A percentile compares a stretch with the other conserved stretches of the same genome.
phyloP scores from a whole-genome alignment of 345 rosid species.

The Tarenaya hassleriana region DNA sequence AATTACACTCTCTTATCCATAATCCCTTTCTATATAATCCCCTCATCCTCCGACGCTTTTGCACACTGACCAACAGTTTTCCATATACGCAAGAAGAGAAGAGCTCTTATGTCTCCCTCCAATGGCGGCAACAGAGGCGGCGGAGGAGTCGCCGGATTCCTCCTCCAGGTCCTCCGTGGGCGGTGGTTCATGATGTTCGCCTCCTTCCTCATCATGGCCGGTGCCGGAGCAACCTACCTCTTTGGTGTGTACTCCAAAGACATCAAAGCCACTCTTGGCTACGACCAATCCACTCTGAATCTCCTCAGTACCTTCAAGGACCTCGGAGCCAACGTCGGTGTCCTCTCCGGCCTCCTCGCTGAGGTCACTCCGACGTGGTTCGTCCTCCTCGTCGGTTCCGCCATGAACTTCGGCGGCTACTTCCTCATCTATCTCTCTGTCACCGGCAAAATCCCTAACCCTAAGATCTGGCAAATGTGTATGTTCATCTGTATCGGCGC shows the following conservation, averaged over 20 bases:
- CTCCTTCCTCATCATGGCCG: constrained; percentile 48
- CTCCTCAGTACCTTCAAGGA: constrained; percentile 63
- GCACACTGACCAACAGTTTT: too few relatives aligned
- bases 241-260: constrained; percentile 42
- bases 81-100: too few relatives aligned
- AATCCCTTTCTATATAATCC: too few relatives aligned
- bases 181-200: constrained; percentile 67
- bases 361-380: constrained; percentile 71
- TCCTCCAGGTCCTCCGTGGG: constrained; percentile 35
- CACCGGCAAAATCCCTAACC: constrained; percentile 30
- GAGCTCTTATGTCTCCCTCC: too few relatives aligned
- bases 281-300: constrained; percentile 58
- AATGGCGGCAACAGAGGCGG: not conserved
- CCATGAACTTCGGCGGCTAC: constrained; percentile 54
- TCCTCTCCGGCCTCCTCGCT: constrained; percentile 52
- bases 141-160: constrained; percentile 18
- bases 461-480: constrained; percentile 58
- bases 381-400: constrained; percentile 43
- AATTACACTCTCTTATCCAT: too few relatives aligned
- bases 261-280: constrained; percentile 35
- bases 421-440: constrained; percentile 65
- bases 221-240: constrained; percentile 60
- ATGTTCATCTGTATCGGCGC: constrained; percentile 57
- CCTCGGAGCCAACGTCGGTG: constrained; percentile 50
- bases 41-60: too few relatives aligned